Base-by-base conservation (phyloP, 108 stramenopile species). In the Aurantiochytrium sp. region DNA sequence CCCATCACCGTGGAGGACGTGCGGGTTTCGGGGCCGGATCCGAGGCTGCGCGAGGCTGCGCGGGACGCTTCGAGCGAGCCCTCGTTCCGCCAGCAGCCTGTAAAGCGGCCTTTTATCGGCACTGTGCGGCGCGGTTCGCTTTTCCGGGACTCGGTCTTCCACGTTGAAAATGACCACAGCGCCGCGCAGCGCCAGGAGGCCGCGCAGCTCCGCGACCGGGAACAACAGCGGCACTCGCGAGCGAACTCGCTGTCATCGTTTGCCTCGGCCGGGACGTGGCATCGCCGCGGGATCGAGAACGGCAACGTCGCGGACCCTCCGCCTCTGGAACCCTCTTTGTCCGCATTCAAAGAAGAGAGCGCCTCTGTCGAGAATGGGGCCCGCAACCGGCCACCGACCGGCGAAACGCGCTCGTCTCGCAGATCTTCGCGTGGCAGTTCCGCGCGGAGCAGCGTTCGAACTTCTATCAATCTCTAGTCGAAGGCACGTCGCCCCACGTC, bases 211-310 rank as follows among this genome's bases (percentile, higher is more conserved):
- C 34, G 27, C 34, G 32, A 34, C 22, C 27, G 59, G 8, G 32
- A 65, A n/a, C 73, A 65, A n/a, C 73, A 81, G 39, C 36, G 73
- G 8, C 42, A 81, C 27, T 10, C n/a, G 12, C 39, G 73, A 24
- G 2, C 30, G 12, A n/a, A n/a, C 73, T 81, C 73, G 12, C 73
- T 81, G 6, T 81, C 73, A 6, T 86, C 86, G 32, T 86, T 86
- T 54, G 54, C 54, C 24, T 54, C 54, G 12, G 86, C 86, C 27
- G 54, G 52, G 5, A 37, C 54, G 0, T 86, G 59, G 59, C 59
- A 65, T 34, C 59, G 59, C 59, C 27, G 59, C 10, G 34, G 59
- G 22, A 8, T 52, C 17, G 50, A 2, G 17, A 52, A 52, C 50
- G 50, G 50, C n/a, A n/a, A n/a, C n/a, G n/a, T n/a, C n/a, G n/a